A percentile compares a stretch with the other conserved stretches of the same genome.
These are phyloP conservation scores for Castanea crenata DNA, from an alignment of 306 rosid species.

Conservation along the genomic window DNA sequence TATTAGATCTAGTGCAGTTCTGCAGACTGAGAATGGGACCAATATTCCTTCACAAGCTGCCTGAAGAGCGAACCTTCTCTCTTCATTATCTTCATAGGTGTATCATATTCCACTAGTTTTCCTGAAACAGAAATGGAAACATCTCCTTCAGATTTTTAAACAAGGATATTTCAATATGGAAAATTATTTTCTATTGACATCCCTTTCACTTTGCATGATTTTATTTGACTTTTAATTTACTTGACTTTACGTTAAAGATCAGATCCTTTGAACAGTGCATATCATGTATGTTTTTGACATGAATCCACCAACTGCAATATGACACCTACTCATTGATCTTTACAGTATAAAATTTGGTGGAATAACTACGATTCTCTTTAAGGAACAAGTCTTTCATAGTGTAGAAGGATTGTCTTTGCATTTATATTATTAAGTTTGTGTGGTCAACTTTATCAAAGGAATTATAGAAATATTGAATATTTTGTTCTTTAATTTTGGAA, in stretches of 20 bases:
- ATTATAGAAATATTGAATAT: too few relatives aligned
- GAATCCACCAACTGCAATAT: too few relatives aligned
- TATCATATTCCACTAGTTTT: slow-evolving; percentile 74
- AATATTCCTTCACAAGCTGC: slow-evolving; percentile 82
- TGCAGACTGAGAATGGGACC: slow-evolving; percentile 80
- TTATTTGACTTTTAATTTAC: background rate
- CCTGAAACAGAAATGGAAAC: slow-evolving; percentile 44
- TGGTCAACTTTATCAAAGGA: too few relatives aligned
- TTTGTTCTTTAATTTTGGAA: too few relatives aligned
- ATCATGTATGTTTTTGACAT: too few relatives aligned
- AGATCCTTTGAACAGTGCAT: background rate
- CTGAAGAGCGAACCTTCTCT: slow-evolving; percentile 78
- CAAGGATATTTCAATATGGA: background rate
- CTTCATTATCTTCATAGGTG: slow-evolving; percentile 69
- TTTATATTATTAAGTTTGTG: background rate
- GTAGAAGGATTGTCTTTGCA: background rate
- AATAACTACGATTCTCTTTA: background rate
- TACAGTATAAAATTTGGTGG: too few relatives aligned
- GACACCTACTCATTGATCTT: too few relatives aligned
- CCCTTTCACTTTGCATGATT: background rate
- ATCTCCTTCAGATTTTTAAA: background rate
- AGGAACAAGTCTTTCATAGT: background rate
- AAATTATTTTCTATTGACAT: background rate
- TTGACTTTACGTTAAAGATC: background rate
- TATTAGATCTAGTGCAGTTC: slow-evolving; percentile 38